Evolutionary conservation across 2,329 filamentous ascomycete genomes (phyloP).

Genomic region (Arachnopeziza araneosa): DNA sequence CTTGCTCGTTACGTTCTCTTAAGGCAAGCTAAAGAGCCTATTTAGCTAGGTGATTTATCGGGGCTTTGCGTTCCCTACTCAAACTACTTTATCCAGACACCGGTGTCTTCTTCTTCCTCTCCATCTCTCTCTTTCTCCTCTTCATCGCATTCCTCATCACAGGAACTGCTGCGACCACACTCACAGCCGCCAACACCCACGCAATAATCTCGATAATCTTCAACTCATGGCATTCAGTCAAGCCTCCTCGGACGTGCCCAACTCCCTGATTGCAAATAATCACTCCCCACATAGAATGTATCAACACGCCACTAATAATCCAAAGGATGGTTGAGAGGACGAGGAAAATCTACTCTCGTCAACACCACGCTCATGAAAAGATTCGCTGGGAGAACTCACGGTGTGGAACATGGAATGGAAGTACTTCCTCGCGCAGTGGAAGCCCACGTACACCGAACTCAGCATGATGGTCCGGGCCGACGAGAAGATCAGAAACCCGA

Average conservation of each 20-base stretch:
- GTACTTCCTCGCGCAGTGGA: conserved; percentile 13
- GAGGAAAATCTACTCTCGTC: conserved; percentile 8
- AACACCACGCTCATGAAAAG: background rate
- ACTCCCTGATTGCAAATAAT: conserved; percentile 14
- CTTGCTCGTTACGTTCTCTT: too few relatives aligned
- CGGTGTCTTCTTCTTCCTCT: conserved; percentile 8
- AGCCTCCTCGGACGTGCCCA: conserved; percentile 12
- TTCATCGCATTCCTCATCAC: conserved; percentile 17
- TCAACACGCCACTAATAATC: conserved; percentile 16
- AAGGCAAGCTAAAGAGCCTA: too few relatives aligned
- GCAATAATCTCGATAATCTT: conserved; percentile 20
- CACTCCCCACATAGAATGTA: conserved; percentile 16
- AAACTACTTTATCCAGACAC: conserved; percentile 1
- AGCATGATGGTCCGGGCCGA: conserved; percentile 11
- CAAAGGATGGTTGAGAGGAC: conserved; percentile 16
- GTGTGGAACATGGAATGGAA: conserved; percentile 19
- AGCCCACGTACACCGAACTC: conserved; percentile 13
- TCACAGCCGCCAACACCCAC: conserved; percentile 12
- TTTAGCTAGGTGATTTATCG: too few relatives aligned
- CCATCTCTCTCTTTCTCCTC: conserved; percentile 9
- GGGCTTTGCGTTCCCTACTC: too few relatives aligned
- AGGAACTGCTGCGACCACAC: conserved; percentile 8
- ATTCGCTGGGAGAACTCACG: background rate
- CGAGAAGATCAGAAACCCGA: conserved; percentile 17
- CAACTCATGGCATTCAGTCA: conserved; percentile 17